Percentiles rank a stretch among this genome's conserved stretches.
Conservation (phyloP, 805 yeast genomes). For the Candida jianshihensis region DNA sequence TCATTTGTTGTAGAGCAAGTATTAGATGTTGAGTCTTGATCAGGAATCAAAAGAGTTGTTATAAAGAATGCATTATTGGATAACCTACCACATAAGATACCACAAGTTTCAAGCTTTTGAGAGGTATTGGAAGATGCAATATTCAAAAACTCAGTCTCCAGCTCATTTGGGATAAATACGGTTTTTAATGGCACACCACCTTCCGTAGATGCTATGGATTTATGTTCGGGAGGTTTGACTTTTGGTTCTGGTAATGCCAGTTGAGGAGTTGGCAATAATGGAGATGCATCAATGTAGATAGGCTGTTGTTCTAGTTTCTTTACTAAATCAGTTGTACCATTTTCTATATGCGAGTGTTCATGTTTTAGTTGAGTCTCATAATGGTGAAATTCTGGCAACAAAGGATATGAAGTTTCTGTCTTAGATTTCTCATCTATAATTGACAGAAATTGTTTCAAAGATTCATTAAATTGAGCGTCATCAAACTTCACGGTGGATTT, state of each 20-base stretch:
- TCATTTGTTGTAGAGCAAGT: slow-evolving; percentile 59
- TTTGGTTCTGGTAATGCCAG: slow-evolving; percentile 2
- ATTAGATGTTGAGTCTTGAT: slow-evolving; percentile 54
- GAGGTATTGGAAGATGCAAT: slow-evolving; percentile 44
- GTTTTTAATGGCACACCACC: slow-evolving; percentile 50
- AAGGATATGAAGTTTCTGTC: slow-evolving; percentile 14
- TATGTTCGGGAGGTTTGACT: slow-evolving; percentile 23
- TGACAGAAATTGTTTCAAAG: slow-evolving; percentile 9
- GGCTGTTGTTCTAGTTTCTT: slow-evolving; percentile 4
- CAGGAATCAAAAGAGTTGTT: slow-evolving; percentile 55
- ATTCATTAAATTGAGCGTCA: slow-evolving; percentile 12
- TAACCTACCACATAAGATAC: slow-evolving; percentile 58
- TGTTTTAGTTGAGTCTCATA: neutral
- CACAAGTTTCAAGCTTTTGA: slow-evolving; percentile 54
- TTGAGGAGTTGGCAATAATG: neutral
- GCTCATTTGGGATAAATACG: slow-evolving; percentile 39
- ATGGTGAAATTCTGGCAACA: slow-evolving; percentile 6
- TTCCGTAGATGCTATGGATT: slow-evolving; percentile 39
- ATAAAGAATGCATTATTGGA: slow-evolving; percentile 55
- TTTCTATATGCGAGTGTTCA: neutral
- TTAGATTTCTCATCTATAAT: slow-evolving; percentile 2
- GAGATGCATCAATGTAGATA: neutral
- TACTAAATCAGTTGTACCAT: neutral
- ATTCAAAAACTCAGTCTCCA: slow-evolving; percentile 36
- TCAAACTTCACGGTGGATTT: slow-evolving; percentile 8